Evolutionary conservation across 768 basidiomycete genomes (phyloP).

Genomic region (Kwoniella botswanensis): DNA sequence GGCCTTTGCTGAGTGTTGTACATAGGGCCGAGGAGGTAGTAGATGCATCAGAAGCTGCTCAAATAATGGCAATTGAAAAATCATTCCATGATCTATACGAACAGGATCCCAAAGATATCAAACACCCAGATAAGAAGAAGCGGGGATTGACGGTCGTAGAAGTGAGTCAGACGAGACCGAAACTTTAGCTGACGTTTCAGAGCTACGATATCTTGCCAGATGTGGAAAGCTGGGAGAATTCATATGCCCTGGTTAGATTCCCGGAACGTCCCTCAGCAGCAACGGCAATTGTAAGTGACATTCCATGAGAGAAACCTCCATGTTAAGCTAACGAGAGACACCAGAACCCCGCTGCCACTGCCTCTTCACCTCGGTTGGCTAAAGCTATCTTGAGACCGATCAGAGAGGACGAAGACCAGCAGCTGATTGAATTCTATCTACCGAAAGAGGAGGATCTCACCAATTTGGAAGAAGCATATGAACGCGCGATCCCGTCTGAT

Average conservation of each 20-base stretch:
- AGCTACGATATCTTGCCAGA: slow-evolving; percentile 54
- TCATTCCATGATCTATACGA: slow-evolving; percentile 43
- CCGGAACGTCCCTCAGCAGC: slow-evolving; percentile 53
- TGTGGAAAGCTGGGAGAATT: slow-evolving; percentile 40
- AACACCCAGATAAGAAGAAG: slow-evolving; percentile 46
- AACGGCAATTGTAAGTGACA: slow-evolving; percentile 34
- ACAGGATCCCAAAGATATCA: slow-evolving; percentile 26
- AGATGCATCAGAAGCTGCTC: slow-evolving; percentile 55
- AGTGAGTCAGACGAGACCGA: slow-evolving; percentile 25
- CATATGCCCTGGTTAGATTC: slow-evolving; percentile 48
- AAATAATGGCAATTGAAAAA: slow-evolving; percentile 52
- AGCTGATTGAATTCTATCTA: slow-evolving; percentile 48
- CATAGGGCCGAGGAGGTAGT: slow-evolving; percentile 31
- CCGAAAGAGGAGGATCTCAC: slow-evolving; percentile 44
- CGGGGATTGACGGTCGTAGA: slow-evolving; percentile 43
- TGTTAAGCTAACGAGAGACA: background rate
- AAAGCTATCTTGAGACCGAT: slow-evolving; percentile 46
- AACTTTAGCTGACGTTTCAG: slow-evolving; percentile 11
- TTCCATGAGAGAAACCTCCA: background rate
- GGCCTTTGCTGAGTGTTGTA: background rate
- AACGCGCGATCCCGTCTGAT: slow-evolving; percentile 32
- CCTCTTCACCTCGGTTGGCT: slow-evolving; percentile 40
- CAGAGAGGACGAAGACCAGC: slow-evolving; percentile 37
- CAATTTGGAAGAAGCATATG: slow-evolving; percentile 32
- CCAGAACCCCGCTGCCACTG: slow-evolving; percentile 29